These are phyloP conservation scores for Leonotis leonurus DNA, from an alignment of 257 asterid species.

Conservation along the genomic window DNA sequence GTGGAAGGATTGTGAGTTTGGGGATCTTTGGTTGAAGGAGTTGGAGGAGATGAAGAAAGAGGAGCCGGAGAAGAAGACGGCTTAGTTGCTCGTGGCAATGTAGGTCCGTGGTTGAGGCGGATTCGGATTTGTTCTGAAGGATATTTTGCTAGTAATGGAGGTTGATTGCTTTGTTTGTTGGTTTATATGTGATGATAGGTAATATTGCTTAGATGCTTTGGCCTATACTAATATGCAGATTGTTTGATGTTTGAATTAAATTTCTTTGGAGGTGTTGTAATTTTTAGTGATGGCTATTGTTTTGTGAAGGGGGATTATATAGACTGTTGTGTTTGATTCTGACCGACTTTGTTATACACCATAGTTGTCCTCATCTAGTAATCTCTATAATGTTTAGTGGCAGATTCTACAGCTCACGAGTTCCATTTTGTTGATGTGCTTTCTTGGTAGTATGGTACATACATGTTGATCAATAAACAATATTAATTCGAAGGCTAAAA, in stretches of 20 bases:
- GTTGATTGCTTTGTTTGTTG: background rate
- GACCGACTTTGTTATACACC: background rate
- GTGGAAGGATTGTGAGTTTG: conserved; percentile 88
- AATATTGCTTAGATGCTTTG: background rate
- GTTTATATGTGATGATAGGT: background rate
- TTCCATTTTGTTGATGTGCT: too few species aligned
- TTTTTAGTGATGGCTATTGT: background rate
- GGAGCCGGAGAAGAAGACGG: conserved; percentile 25
- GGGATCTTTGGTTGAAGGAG: conserved; percentile 73
- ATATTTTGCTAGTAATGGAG: background rate
- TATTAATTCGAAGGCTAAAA: too few species aligned
- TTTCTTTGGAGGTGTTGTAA: background rate
- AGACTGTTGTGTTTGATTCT: background rate
- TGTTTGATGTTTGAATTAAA: background rate
- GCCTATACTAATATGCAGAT: background rate
- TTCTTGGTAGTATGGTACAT: too few species aligned
- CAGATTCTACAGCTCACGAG: background rate
- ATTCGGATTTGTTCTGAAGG: background rate
- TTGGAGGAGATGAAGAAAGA: conserved; percentile 49
- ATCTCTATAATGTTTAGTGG: background rate
- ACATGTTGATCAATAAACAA: too few species aligned
- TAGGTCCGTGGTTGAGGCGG: background rate
- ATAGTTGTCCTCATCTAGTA: background rate
- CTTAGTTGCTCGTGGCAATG: background rate
- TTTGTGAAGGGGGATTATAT: background rate